Percentiles rank a stretch among this genome's conserved stretches.
Conservation (phyloP, 306 rosid genomes). For the Lathyrus sativus region DNA sequence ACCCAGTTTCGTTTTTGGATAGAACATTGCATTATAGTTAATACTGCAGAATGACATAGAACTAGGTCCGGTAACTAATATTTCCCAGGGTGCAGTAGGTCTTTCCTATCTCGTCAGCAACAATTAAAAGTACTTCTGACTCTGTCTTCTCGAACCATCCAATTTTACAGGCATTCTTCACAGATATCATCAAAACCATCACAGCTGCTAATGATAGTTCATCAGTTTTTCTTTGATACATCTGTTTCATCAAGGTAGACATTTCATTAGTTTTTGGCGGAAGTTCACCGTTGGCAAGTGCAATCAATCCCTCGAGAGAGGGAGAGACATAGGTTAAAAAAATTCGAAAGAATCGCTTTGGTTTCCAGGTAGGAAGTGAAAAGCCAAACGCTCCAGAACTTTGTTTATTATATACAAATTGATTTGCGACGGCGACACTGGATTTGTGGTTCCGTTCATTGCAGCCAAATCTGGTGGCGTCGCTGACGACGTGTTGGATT, state of each 20-base stretch:
- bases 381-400: no score
- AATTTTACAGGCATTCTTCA: conserved; percentile 72
- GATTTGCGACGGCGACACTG: conserved; percentile 35
- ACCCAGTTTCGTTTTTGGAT: conserved; percentile 69
- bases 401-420: no score
- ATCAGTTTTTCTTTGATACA: conserved; percentile 50
- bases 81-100: conserved; percentile 52
- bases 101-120: conserved; percentile 62
- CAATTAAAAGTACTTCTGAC: conserved; percentile 53
- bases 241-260: no score
- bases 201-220: conserved; percentile 47
- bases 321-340: conserved; percentile 53
- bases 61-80: conserved; percentile 40
- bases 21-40: conserved; percentile 67
- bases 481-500: conserved; percentile 31
- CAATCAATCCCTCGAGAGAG: conserved; percentile 78
- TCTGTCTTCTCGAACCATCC: no score
- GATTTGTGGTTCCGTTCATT: not conserved
- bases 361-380: no score
- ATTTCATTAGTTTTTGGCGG: conserved; percentile 47
- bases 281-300: conserved; percentile 60
- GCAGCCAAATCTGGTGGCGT: not conserved
- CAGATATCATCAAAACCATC: conserved; percentile 77
- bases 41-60: conserved; percentile 43
- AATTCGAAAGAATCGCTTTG: no score